Evolutionary conservation across 805 yeast genomes (phyloP), one percentile per base, ranked within the genome.

Genomic region (Suhomyces pyralidae): DNA sequence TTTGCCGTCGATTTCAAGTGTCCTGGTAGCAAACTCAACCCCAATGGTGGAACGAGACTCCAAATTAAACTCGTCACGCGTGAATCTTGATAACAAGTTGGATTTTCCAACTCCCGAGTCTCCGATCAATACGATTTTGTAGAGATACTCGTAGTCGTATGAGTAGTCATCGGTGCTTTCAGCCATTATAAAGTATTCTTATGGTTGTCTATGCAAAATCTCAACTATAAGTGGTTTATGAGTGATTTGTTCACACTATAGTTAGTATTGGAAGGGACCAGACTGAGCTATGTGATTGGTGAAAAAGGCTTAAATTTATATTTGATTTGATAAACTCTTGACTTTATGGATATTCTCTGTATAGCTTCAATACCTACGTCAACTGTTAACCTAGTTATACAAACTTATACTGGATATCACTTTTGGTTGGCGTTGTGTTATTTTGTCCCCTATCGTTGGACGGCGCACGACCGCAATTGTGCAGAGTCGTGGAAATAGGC

Each of bases 31-130:
- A 76, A 93, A 93, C 72, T 94, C 99, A 49, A 94, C 99, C 46
- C 99, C 99, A 66, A 93, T 93, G 25, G 99, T 93, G 50, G 96
- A 88, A 71, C 94, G 85, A 15, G 94, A 85, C 69, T 94, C 98
- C 58, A 92, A 81, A 74, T 92, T 91, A 78, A 94, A 93, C 72
- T 93, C 98, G 72, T 93, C 92, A 57, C 97, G 84, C 10, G 98
- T 91, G 79, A 93, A 93, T 63, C 99, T 84, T 50, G 96, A 89
- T 51, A 93, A 81, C 54, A 93, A 79, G 75, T 94, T 94, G 64
- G 97, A 90, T 70, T 93, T 93, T 55, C 99, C 99, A 49, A 94
- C 98, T 51, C 97, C 96, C 10, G 97, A 89, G 70, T 94, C 98
- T 45, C 98, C 98, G 69, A 94, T 93, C 68, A 93, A 81, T 40